Percentiles rank a stretch among this genome's conserved stretches.
phyloP scores from a whole-genome alignment of 148 eudicot genomes.

The Rhododendron ovatum region DNA sequence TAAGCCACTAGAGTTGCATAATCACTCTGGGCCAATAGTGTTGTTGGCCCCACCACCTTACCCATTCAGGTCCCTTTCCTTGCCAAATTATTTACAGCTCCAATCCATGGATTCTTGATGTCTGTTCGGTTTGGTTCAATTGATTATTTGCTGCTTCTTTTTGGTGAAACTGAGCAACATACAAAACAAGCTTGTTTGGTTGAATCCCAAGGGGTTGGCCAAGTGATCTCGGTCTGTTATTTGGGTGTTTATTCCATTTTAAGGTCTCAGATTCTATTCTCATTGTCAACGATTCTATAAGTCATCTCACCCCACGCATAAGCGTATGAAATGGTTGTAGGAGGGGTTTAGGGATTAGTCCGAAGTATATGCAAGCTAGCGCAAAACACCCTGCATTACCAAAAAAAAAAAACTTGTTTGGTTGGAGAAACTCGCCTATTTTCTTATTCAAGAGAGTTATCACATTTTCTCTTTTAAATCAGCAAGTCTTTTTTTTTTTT shows the following conservation, averaged over 20 bases:
- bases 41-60: background rate
- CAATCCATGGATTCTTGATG: background rate
- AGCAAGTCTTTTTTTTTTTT: background rate
- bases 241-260: too few species aligned
- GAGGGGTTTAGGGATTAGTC: too few species aligned
- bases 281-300: too few species aligned
- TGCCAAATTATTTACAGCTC: background rate
- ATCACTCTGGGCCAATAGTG: background rate
- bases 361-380: too few species aligned
- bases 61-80: constrained; percentile 1
- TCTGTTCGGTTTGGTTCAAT: background rate
- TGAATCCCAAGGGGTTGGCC: too few species aligned
- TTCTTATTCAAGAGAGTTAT: background rate
- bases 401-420: background rate
- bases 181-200: too few species aligned
- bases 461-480: background rate
- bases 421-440: background rate
- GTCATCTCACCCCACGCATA: too few species aligned
- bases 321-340: too few species aligned
- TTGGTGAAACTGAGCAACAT: too few species aligned
- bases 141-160: background rate
- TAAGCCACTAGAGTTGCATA: constrained; percentile 26
- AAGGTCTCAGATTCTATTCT: fast-evolving
- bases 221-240: too few species aligned
- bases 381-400: too few species aligned